Evolutionary conservation across 345 rosid species (phyloP), one percentile per base, ranked within the genome.

Genomic region (Capsella bursapastoris): DNA sequence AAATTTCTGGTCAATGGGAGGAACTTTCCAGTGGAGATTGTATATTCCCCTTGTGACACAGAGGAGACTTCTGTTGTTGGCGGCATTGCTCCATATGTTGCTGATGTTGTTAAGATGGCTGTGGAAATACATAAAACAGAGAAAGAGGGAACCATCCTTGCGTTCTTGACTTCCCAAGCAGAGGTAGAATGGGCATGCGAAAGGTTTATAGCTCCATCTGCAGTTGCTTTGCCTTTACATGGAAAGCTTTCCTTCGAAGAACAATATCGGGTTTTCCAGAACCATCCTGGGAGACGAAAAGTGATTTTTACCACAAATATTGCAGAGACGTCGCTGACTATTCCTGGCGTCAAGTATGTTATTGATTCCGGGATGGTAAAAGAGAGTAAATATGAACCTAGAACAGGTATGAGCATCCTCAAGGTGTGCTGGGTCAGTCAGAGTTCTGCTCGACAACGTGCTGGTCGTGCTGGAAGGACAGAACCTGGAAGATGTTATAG

Each of bases 391-490:
- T 89, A 83, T 79, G 97, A 91, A 72, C 83, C 96, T 34, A 75
- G 81, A 51, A 84, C 88, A 44, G 96, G 98, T 47, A 91, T 91
- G 94, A 89, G 84, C 72, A 85, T 94, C 79, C 96, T 91, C 65
- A 85, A 76, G 74, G 91, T 94, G 48, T 78, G 95, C 76, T 60
- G 74, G 78, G 78, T 87, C 62, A 88, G 96, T 81, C 84, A 87
- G 81, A 90, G 98, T 79, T 94, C 96, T 65, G 97, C 97, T 52
- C 82, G 76, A 41, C 97, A 94, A 69, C 84, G 98, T 49, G 93
- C 96, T 82, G 98, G 97, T 75, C 98, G 97, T 82, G 98, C 98
- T 57, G 98, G 97, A 65, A 88, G 98, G 85, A 91, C 90, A 14
- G 95, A 84, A 75, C 89, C 95, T 16, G 98, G 98, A 55, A 83